Evolutionary conservation across 2,329 filamentous ascomycete species (phyloP), one percentile per base, ranked within the genome.

Genomic region (Monilinia laxa): DNA sequence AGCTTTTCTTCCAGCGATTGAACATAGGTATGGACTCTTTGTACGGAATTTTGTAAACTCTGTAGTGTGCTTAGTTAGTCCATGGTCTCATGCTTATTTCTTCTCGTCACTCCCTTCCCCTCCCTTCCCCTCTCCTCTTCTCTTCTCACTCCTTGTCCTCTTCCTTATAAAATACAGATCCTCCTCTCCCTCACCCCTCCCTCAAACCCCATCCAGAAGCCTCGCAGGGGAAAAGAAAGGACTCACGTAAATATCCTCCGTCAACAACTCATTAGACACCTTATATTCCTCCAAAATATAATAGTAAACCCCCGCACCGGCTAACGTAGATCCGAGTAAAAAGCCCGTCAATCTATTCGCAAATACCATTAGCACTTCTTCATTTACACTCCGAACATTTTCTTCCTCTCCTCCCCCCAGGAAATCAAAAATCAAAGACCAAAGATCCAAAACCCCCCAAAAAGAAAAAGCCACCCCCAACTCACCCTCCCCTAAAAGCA

Each of bases 271-370:
- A 81, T 97, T 98, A 73, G 92, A 91, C 54, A 93, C 84, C 81
- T 93, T 92, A 83, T 97, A 98, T 79, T 98, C 93, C 77, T 94
- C 88, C 74, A 98, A 81, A 72, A 97, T 86, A 79, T 98, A 98
- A 78, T 92, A 93, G 82, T 97, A 98, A 74, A 96, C 90, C 67
- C 87, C 89, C 63, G 85, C 86, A 74, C 92, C 93, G 55, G 93
- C 89, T 63, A 92, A 82, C 57, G 90, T 89, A 70, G 90, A 88
- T 71, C 94, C 94, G 70, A 95, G 83, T 62, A 98, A 87, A 83
- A 98, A 98, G 63, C 94, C 94, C 75, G 97, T 92, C 68, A 97
- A 81, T 67, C 94, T 97, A 57, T 53, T 47, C 49, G 35, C 12
- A 51, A 10, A 4, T 3, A 38, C 11, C 10, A 35, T 62, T 52